Percentiles rank a stretch among this genome's conserved stretches.
Evolutionary conservation across 306 rosid genomes (phyloP).

Genomic region (Leucaena leucocephala): DNA sequence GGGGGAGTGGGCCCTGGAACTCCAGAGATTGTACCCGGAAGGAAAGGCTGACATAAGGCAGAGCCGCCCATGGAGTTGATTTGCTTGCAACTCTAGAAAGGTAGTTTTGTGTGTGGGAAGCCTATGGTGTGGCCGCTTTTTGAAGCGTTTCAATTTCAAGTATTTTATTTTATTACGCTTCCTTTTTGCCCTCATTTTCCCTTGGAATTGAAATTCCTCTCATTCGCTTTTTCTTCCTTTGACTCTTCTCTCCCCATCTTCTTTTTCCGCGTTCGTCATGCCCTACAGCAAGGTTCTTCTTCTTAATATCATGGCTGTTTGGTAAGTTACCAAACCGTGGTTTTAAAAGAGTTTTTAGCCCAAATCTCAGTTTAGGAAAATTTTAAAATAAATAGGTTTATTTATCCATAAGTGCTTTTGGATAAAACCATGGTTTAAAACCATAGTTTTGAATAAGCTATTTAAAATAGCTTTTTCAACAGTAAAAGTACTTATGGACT

Average conservation of each 20-base stretch:
- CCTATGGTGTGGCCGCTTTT: not conserved
- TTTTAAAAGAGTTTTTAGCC: no score
- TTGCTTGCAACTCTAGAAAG: not conserved
- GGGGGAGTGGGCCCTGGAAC: not conserved
- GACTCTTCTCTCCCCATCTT: not conserved
- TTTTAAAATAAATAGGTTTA: no score
- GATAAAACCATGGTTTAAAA: no score
- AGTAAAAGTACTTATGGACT: no score
- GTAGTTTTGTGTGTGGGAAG: not conserved
- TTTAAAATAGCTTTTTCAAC: no score
- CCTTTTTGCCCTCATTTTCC: not conserved
- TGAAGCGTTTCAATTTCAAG: not conserved
- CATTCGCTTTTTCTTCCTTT: not conserved
- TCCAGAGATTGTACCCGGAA: not conserved
- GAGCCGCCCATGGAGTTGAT: conserved; percentile 20
- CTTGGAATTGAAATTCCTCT: not conserved
- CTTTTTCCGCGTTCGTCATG: not conserved
- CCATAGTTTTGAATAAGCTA: no score
- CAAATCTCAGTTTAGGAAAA: no score
- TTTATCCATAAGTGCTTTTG: no score
- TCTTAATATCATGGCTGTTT: no score
- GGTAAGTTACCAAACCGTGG: no score
- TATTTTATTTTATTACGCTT: no score
- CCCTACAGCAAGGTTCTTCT: no score
- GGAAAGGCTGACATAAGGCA: not conserved